Base-by-base conservation (phyloP, 1,284 basidiomycete genomes). In the Malassezia dermatis region DNA sequence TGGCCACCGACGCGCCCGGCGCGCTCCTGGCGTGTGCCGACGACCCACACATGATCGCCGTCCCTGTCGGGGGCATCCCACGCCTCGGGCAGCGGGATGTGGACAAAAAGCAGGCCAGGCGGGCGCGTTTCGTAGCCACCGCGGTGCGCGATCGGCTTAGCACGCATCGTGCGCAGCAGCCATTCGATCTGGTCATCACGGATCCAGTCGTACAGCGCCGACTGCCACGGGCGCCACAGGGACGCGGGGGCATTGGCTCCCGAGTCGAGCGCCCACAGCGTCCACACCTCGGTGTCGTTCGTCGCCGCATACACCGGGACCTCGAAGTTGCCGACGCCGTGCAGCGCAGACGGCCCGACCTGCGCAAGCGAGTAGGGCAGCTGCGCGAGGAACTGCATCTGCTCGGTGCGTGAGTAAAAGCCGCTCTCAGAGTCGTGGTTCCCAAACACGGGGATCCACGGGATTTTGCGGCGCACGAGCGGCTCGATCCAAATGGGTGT, bases 231-330 rank as follows among this genome's bases (percentile, higher is more conserved):
- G 24, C 58, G 60, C 63, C 58, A 58, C n/a, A 26, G 21, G 12
- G 60, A 51, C 44, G 53, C 59, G 11, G 56, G 54, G 2, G 63
- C 61, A 15, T 59, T 17, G 0, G 83, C 78, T 17, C 88, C 88
- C 1, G 89, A 90, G 75, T 96, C 91, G 58, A 96, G 77, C 79
- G 95, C 89, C 76, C 95, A 96, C 3, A 96, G 75, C 0, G 88
- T 90, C 56, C 93, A 79, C 8, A 94, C 78, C 61, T 90, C 87
- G 1, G 83, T 88, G 71, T 81, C 84, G n/a, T 57, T 51, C 37
- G 34, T 52, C 1, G 54, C 63, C 39, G 44, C 62, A 30, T 43
- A 52, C 23, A 42, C 26, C 41, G 67, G 49, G 19, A 56, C 26
- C 30, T 61, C 28, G 42, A 50, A 56, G 51, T 56, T 51, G 42